These are phyloP conservation scores for Drechslerella stenobrocha DNA, from an alignment of 2,329 filamentous ascomycete genomes.

Conservation along the genomic window DNA sequence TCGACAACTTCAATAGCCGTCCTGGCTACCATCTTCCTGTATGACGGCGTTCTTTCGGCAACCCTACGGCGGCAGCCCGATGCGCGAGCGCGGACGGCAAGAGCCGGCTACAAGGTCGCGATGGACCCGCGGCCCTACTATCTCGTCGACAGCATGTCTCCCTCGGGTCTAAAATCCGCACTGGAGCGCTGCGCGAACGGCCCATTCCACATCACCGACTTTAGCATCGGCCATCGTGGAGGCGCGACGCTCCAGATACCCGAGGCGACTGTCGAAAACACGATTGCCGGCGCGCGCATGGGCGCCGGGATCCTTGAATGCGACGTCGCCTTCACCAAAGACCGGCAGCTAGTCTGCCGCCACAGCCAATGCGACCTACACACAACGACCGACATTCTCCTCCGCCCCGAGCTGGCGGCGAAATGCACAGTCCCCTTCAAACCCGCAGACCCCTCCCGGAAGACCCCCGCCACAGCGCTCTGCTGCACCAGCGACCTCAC, in stretches of 20 bases:
- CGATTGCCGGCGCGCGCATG: conserved; percentile 68
- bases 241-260: conserved; percentile 67
- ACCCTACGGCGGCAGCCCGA: conserved; percentile 15
- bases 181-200: conserved; percentile 62
- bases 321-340: conserved; percentile 69
- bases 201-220: conserved; percentile 62
- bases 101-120: conserved; percentile 57
- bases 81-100: conserved; percentile 18
- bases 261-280: conserved; percentile 66
- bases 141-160: conserved; percentile 66
- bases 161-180: conserved; percentile 64
- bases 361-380: conserved; percentile 70
- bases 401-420: conserved; percentile 64
- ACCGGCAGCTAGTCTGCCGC: conserved; percentile 68
- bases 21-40: conserved; percentile 25
- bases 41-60: conserved; percentile 15
- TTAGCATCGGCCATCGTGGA: conserved; percentile 67
- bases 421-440: conserved; percentile 68
- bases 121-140: conserved; percentile 68
- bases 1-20: conserved; percentile 22
- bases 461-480: conserved; percentile 62
- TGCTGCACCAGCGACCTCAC: conserved; percentile 75
- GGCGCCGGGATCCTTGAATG: conserved; percentile 70
- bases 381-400: conserved; percentile 70
- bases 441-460: conserved; percentile 60